Percentiles rank a stretch among this genome's conserved stretches.
Conservation (phyloP, 805 yeast genomes). For the Yarrowia yakushimensis region DNA sequence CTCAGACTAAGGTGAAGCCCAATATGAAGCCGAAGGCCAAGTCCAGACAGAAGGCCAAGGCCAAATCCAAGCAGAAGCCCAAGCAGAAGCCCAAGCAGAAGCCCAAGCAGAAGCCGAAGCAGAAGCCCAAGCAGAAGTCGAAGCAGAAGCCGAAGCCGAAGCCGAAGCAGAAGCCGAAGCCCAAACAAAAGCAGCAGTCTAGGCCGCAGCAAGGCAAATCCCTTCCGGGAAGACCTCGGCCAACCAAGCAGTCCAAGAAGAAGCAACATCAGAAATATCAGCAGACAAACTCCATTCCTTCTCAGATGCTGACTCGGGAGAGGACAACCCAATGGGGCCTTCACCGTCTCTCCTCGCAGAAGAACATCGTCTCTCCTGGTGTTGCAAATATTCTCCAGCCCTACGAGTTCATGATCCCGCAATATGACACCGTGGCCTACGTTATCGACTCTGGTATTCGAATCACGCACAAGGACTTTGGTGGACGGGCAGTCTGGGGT, state of each 20-base stretch:
- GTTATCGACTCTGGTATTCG: constrained; percentile 58
- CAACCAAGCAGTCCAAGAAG: neutral
- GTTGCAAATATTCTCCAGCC: constrained; percentile 43
- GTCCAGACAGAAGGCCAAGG: no score
- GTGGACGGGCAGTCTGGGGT: constrained; percentile 56
- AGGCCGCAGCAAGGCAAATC: neutral
- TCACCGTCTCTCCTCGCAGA: constrained; percentile 82
- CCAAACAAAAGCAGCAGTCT: neutral
- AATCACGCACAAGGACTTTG: constrained; percentile 49
- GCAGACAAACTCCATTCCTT: neutral
- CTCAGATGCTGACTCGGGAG: constrained; percentile 44
- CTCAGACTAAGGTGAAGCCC: neutral
- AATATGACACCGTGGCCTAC: constrained; percentile 40
- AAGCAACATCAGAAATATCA: neutral
- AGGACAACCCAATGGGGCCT: constrained; percentile 66
- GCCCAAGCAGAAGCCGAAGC: neutral
- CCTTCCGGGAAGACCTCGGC: neutral
- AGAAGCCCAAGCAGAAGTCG: neutral
- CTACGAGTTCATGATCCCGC: constrained; percentile 63
- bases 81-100: neutral
- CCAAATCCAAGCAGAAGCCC: neutral
- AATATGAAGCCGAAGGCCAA: no score
- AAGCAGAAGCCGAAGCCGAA: neutral
- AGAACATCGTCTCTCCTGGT: constrained; percentile 39
- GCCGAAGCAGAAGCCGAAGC: neutral